Base-by-base conservation (phyloP, 2,329 filamentous ascomycete species). In the Diaporthe destruens region DNA sequence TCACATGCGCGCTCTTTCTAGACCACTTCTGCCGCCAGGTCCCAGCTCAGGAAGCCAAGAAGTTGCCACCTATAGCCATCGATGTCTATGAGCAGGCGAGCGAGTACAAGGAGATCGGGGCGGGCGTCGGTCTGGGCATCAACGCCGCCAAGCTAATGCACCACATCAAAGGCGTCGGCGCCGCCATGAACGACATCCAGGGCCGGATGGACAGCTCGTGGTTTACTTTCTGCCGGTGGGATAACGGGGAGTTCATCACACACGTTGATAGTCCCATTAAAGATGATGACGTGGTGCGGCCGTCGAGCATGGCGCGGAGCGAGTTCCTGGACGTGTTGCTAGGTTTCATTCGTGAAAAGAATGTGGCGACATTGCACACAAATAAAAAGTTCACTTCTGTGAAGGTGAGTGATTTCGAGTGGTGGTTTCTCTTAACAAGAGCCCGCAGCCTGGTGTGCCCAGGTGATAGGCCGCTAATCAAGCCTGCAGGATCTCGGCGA, bases 91-190 rank as follows among this genome's bases (percentile, higher is more conserved):
- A 73, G 55, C 72, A 73, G 44, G 72, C 72, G 8, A 53, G 57
- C 25, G 29, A 73, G 69, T 71, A 71, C 44, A 69, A 57, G 51
- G 72, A 73, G 61, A 71, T 73, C 32, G 72, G 72, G 9, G 72
- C 72, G 14, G 72, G 68, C 34, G 68, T 73, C 23, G 72, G 72
- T 6, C 44, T 73, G 11, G 83, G 81, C 0, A 83, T 83, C 8
- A 86, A 85, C 76, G 79, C 82, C 7, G 47, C 71, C n/a, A 72
- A 57, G 56, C 51, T 72, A 18, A n/a, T 72, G 39, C 66, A 72
- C 71, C 23, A 20, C 9, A 70, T 72, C 32, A 49, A 51, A 20
- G 71, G 66, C 12, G 66, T 72, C 11, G 71, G 71, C 4, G 56
- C 53, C 49, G 56, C 49, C 42, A 72, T 72, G 56, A 70, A 65